Evolutionary conservation across 2,329 filamentous ascomycete species (phyloP), one percentile per base, ranked within the genome.

Genomic region (Penicillium capsulatum): DNA sequence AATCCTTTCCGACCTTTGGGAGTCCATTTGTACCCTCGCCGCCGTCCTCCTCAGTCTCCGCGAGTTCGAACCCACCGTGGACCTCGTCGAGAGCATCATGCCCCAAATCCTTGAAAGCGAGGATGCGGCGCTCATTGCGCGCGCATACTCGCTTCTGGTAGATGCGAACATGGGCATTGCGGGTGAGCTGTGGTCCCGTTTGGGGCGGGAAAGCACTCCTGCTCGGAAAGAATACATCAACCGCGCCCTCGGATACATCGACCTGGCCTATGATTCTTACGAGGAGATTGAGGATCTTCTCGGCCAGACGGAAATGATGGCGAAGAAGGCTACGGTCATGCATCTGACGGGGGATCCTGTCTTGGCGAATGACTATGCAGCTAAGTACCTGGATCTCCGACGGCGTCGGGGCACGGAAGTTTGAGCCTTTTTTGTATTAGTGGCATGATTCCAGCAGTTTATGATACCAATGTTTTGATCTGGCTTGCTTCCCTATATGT

Each of bases 101-200:
- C 89, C 90, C 3, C 81, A 88, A 47, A 79, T 84, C 15, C 71
- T 94, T 1, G 87, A 94, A 63, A 79, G 79, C 35, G 79, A 81
- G 36, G 78, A 84, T 32, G 69, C 74, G 1, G 71, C 71, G 32
- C 69, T 87, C 10, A 73, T 75, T 0, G 88, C 81, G 0, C 73
- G 71, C 15, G 73, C 88, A 13, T 91, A 90, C 61, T 76, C 77
- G 1, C 64, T 79, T 15, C 74, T 94, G 3, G 85, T 79, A 0
- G 88, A 95, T 59, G 83, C 86, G 0, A 79, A 83, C 52, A 84
- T 94, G 71, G 89, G 89, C 0, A 66, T 86, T 45, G 87, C 86
- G 0, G 86, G 24, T 57, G 69, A 52, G 44, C 44, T 65, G 61
- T 55, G 70, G 50, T 54, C 44, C 44, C 28, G 31, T 2, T 30